Conservation (phyloP, 2,329 filamentous ascomycete species). For the Leptographium radiaticola region DNA sequence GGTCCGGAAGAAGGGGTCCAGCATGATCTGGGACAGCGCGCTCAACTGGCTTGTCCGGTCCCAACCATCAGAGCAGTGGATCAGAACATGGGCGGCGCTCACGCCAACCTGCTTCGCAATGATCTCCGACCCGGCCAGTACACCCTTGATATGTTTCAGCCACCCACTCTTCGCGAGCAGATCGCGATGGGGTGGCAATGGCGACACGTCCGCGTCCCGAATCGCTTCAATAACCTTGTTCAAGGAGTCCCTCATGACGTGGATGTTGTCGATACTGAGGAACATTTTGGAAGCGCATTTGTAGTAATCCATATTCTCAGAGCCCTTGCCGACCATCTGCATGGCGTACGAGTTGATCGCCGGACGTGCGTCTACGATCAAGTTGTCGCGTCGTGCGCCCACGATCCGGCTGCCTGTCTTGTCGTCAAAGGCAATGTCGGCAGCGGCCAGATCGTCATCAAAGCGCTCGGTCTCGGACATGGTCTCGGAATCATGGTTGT, state of each 20-base stretch:
- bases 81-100: conserved; percentile 85
- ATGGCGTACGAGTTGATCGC: conserved; percentile 91
- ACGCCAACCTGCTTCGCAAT: conserved; percentile 83
- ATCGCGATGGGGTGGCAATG: conserved; percentile 70
- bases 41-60: conserved; percentile 93
- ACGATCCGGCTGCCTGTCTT: conserved; percentile 51
- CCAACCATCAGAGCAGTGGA: conserved; percentile 98
- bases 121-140: conserved; percentile 72
- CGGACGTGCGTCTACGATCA: conserved; percentile 92
- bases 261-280: conserved; percentile 94
- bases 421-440: conserved; percentile 39
- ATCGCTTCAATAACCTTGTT: conserved; percentile 78
- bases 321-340: conserved; percentile 83
- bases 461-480: conserved; percentile 46
- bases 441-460: conserved; percentile 53
- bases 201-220: conserved; percentile 82
- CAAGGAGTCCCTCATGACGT: conserved; percentile 90
- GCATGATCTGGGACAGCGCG: conserved; percentile 78
- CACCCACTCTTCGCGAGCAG: conserved; percentile 73
- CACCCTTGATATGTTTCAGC: conserved; percentile 75
- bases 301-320: conserved; percentile 97
- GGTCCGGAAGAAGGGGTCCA: conserved; percentile 92
- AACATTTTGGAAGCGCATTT: conserved; percentile 84
- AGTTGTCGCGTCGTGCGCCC: conserved; percentile 81
- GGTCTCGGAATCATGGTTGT: background rate